Base-by-base conservation (phyloP, 78 protist genomes). In the Acrasis kona region DNA sequence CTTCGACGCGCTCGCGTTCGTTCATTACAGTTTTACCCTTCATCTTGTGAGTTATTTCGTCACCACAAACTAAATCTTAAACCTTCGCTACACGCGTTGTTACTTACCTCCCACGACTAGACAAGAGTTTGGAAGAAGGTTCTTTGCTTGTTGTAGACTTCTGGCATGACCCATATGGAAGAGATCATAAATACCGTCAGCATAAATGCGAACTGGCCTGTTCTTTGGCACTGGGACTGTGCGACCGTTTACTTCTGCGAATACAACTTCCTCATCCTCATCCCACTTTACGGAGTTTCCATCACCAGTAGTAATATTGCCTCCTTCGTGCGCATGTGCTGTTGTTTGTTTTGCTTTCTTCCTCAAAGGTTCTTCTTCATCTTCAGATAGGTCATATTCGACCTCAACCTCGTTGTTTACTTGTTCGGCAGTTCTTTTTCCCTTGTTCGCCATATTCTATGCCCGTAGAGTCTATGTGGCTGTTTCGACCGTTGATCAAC, bases 81-180 rank as follows among this genome's bases (percentile, higher is more conserved):
- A 12, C 31, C 28, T 5, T 2, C 34, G 41, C 10, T 3, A 1
- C 29, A n/a, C n/a, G n/a, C n/a, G n/a, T n/a, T n/a, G n/a, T n/a
- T 6, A 31, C 39, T 10, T 50, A 81, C 85, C 85, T n/a, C 91
- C 91, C 29, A 87, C 91, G 4, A 87, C 71, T n/a, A 87, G 65
- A 39, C 83, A 35, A 1, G 78, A 57, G 31, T 87, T 87, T 6
- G 83, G 80, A 35, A 87, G 76, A 19, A 80, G 61, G 3, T 9
- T 3, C 80, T 87, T 87, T 28, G 91, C 91, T 70, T 87, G 91
- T 72, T 76, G 67, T 28, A 87, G 69, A 65, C 78, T 74, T 10
- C 82, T 67, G 28, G 87, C 87, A 72, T 87, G 91, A 5, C 87
- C 91, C 38, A 78, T 40, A 70, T 87, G 91, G 37, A 87, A 87